Conservation (phyloP, 2,329 filamentous ascomycete genomes). For the Epichloe gansuensis region DNA sequence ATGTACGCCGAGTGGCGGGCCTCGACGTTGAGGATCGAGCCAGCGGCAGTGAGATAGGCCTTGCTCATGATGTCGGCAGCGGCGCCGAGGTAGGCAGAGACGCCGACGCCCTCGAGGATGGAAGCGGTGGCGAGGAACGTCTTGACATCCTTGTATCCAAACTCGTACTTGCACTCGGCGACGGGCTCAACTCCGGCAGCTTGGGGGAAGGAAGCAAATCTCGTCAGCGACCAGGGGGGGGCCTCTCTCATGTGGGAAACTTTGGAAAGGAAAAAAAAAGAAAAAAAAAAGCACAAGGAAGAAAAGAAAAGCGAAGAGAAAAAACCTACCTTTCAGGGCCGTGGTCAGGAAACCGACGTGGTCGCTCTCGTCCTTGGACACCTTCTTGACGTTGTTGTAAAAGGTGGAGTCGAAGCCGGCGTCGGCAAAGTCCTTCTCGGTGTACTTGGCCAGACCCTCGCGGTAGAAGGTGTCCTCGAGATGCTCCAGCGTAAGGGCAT, state of each 20-base stretch:
- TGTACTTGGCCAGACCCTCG: slow-evolving; percentile 45
- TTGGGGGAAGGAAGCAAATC: neutral
- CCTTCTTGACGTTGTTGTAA: slow-evolving; percentile 45
- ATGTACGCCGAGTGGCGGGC: slow-evolving; percentile 50
- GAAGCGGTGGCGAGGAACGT: slow-evolving; percentile 47
- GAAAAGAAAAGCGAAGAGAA: neutral
- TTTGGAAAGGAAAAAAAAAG: too few species aligned
- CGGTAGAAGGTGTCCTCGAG: slow-evolving; percentile 52
- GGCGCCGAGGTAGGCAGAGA: slow-evolving; percentile 51
- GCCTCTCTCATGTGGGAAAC: too few species aligned
- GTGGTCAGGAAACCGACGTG: slow-evolving; percentile 44
- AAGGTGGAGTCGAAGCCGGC: slow-evolving; percentile 36
- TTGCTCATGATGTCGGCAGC: slow-evolving; percentile 46
- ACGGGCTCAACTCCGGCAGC: slow-evolving; percentile 35
- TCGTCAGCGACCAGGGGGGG: too few species aligned
- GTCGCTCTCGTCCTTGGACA: slow-evolving; percentile 39
- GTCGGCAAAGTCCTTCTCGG: slow-evolving; percentile 34
- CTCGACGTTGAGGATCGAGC: slow-evolving; percentile 50
- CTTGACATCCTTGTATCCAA: slow-evolving; percentile 44
- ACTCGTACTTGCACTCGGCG: slow-evolving; percentile 41
- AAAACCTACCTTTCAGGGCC: slow-evolving; percentile 20
- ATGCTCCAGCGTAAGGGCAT: slow-evolving; percentile 38
- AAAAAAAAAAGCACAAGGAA: neutral
- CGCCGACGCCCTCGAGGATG: slow-evolving; percentile 52
- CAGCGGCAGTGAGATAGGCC: slow-evolving; percentile 45